phyloP scores from a whole-genome alignment of 2,329 filamentous ascomycete genomes.

The Xylaria arbuscula region DNA sequence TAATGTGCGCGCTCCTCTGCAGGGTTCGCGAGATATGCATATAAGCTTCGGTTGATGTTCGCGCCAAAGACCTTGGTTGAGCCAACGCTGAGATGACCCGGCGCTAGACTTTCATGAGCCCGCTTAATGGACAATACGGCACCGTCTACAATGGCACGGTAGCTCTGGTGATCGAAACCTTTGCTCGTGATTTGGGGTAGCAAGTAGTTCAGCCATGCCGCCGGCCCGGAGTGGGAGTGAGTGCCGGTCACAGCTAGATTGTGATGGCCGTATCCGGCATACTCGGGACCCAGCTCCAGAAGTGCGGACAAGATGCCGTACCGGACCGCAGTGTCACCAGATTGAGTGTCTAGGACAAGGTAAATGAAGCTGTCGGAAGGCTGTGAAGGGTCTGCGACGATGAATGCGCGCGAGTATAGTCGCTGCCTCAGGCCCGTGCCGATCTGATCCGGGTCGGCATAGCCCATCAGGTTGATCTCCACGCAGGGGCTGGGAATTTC shows the following conservation, averaged over 20 bases:
- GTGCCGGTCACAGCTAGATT: conserved; percentile 93
- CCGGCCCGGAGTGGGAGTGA: conserved; percentile 91
- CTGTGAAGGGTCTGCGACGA: conserved; percentile 75
- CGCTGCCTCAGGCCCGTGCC: conserved; percentile 88
- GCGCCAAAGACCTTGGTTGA: conserved; percentile 76
- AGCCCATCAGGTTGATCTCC: conserved; percentile 91
- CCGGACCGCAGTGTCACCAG: conserved; percentile 88
- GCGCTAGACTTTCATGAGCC: conserved; percentile 77
- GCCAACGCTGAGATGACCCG: conserved; percentile 63
- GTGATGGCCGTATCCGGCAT: conserved; percentile 77
- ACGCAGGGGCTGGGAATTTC: conserved; percentile 73
- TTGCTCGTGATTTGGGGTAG: conserved; percentile 89
- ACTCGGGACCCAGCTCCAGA: conserved; percentile 74
- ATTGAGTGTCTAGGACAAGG: conserved; percentile 85
- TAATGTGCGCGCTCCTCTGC: conserved; percentile 78
- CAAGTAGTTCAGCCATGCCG: conserved; percentile 94
- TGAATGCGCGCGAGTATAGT: conserved; percentile 89
- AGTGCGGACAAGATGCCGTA: conserved; percentile 87
- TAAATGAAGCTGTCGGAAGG: conserved; percentile 83
- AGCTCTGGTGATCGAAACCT: conserved; percentile 88
- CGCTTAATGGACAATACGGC: conserved; percentile 82
- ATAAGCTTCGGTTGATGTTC: conserved; percentile 90
- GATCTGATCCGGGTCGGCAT: conserved; percentile 84
- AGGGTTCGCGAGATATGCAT: conserved; percentile 88
- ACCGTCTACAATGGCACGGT: conserved; percentile 88